Evolutionary conservation across 2,329 filamentous ascomycete genomes (phyloP).

Genomic region (Westerdykella ornata): DNA sequence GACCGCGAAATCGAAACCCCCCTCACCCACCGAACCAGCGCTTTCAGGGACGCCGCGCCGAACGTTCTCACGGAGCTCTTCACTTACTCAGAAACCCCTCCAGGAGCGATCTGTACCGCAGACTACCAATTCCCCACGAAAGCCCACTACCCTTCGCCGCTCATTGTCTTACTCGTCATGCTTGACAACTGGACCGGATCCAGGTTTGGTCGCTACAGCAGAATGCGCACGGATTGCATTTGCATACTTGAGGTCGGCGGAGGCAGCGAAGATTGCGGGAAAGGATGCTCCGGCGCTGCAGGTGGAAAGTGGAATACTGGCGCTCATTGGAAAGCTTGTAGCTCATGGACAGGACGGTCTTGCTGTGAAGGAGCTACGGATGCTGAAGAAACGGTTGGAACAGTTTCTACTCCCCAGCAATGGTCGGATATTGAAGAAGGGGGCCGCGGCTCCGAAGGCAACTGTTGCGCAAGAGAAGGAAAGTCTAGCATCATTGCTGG

Average conservation of each 20-base stretch:
- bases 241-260: slow-evolving; percentile 53
- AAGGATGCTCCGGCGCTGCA: slow-evolving; percentile 57
- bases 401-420: slow-evolving; percentile 14
- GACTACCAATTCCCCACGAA: slow-evolving; percentile 49
- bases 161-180: slow-evolving; percentile 35
- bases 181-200: slow-evolving; percentile 20
- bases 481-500: slow-evolving; percentile 55
- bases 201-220: slow-evolving; percentile 48
- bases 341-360: slow-evolving; percentile 59
- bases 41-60: slow-evolving; percentile 15
- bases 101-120: slow-evolving; percentile 57
- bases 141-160: slow-evolving; percentile 26
- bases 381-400: slow-evolving; percentile 60
- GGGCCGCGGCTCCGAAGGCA: slow-evolving; percentile 29
- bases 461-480: slow-evolving; percentile 30
- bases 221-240: slow-evolving; percentile 67
- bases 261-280: slow-evolving; percentile 46
- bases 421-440: slow-evolving; percentile 2
- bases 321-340: slow-evolving; percentile 60
- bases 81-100: slow-evolving; percentile 53
- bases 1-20: slow-evolving; percentile 16
- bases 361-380: slow-evolving; percentile 60
- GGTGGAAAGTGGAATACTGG: slow-evolving; percentile 66
- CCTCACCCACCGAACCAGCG: slow-evolving; percentile 22
- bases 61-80: slow-evolving; percentile 13